A percentile compares a stretch with the other conserved stretches of the same genome.
These are phyloP conservation scores for Alternaria triticina DNA, from an alignment of 2,329 filamentous ascomycete genomes.

Conservation along the genomic window DNA sequence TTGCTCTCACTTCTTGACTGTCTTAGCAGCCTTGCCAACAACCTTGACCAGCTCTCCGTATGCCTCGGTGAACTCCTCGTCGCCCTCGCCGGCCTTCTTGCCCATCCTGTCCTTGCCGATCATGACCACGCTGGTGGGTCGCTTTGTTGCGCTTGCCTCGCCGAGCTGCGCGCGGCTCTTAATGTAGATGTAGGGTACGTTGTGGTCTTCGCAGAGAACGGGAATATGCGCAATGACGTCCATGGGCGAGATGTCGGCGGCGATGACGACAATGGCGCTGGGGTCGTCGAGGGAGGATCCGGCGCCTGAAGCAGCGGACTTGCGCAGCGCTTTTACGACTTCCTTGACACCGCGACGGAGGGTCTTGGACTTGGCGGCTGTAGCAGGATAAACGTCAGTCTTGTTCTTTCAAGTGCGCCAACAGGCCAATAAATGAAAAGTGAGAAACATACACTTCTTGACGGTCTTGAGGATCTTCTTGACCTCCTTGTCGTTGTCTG, in stretches of 20 bases:
- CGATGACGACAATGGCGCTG: slow-evolving; percentile 82
- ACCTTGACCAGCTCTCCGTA: slow-evolving; percentile 65
- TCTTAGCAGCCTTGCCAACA: slow-evolving; percentile 64
- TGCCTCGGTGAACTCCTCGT: slow-evolving; percentile 58
- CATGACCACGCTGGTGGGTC: slow-evolving; percentile 97
- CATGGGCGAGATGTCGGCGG: slow-evolving; percentile 96
- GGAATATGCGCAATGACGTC: slow-evolving; percentile 99
- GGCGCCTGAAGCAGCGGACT: slow-evolving; percentile 75
- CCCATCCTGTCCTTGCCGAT: slow-evolving; percentile 60
- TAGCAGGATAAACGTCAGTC: slow-evolving; percentile 2
- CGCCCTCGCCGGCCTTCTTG: slow-evolving; percentile 56
- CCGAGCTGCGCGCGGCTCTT: slow-evolving; percentile 91
- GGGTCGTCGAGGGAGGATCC: slow-evolving; percentile 64
- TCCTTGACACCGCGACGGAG: slow-evolving; percentile 99
- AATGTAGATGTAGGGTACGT: slow-evolving; percentile 96
- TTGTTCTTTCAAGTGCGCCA: slow-evolving; percentile 7
- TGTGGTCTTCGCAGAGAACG: slow-evolving; percentile 97
- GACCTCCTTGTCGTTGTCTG: slow-evolving; percentile 73
- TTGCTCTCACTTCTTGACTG: slow-evolving; percentile 57
- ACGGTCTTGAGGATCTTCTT: slow-evolving; percentile 71
- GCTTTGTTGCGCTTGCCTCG: slow-evolving; percentile 91
- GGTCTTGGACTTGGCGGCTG: slow-evolving; percentile 93
- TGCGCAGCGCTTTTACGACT: slow-evolving; percentile 97
- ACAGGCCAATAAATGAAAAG: neutral
- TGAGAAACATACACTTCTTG: slow-evolving; percentile 60